Evolutionary conservation across 1,139 yeast genomes (phyloP).

Genomic region (Wickerhamomyces sp.): DNA sequence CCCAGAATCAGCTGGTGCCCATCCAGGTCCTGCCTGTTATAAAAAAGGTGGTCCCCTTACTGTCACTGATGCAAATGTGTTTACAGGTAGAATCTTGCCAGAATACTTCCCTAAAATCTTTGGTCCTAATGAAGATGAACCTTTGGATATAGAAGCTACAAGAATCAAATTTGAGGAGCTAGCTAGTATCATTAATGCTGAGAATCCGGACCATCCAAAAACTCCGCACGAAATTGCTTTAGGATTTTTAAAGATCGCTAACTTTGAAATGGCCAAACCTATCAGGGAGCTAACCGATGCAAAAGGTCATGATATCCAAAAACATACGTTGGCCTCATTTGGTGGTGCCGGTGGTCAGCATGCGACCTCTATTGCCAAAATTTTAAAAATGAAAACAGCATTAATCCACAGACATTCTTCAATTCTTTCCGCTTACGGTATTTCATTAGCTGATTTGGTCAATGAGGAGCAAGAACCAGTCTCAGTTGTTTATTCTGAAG

Average conservation of each 20-base stretch:
- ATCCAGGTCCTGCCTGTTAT: constrained; percentile 60
- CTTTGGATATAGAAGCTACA: constrained; percentile 41
- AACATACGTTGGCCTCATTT: constrained; percentile 46
- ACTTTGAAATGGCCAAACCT: constrained; percentile 52
- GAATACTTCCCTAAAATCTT: constrained; percentile 52
- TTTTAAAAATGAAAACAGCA: constrained; percentile 41
- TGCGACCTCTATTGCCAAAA: constrained; percentile 44
- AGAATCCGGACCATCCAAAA: constrained; percentile 27
- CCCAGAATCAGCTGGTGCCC: constrained; percentile 56
- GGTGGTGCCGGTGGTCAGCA: constrained; percentile 62
- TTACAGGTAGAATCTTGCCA: constrained; percentile 48
- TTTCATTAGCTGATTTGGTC: constrained; percentile 51
- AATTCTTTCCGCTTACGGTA: constrained; percentile 52
- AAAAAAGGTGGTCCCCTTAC: constrained; percentile 56
- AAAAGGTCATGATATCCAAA: constrained; percentile 41
- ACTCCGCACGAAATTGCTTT: constrained; percentile 44
- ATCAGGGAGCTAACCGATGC: constrained; percentile 51
- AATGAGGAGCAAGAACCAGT: constrained; percentile 64
- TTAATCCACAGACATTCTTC: constrained; percentile 50
- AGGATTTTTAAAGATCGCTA: constrained; percentile 50
- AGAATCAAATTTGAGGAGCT: constrained; percentile 35
- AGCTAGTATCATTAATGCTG: constrained; percentile 37
- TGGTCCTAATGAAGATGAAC: constrained; percentile 50
- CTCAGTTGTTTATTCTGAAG: constrained; percentile 31
- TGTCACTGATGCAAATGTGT: constrained; percentile 52